Conservation (phyloP, 352 stramenopile species). For the Stephanocyclus meneghinianus region DNA sequence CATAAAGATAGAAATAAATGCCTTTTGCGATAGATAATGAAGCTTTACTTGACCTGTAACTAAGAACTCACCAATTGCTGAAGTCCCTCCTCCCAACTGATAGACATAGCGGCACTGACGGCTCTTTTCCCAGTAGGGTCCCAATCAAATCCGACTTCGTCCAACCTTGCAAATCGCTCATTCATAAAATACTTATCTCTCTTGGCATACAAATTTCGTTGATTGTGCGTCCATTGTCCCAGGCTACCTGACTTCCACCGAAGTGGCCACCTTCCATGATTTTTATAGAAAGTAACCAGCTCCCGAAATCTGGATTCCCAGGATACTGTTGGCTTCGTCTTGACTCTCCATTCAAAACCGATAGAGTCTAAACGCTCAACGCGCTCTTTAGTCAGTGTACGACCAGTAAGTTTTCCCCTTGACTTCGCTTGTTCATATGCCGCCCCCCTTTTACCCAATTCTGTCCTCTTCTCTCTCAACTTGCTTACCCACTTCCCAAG, state of each 20-base stretch:
- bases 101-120: slow-evolving; percentile 2
- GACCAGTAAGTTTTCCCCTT: slow-evolving; percentile 9
- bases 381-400: slow-evolving; percentile 9
- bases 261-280: slow-evolving; percentile 17
- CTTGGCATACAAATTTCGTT: slow-evolving; percentile 39
- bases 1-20: neutral
- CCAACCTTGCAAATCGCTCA: slow-evolving; percentile 17
- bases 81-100: slow-evolving; percentile 43
- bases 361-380: neutral
- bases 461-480: slow-evolving; percentile 28
- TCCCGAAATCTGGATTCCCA: slow-evolving; percentile 61
- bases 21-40: neutral
- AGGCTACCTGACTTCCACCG: slow-evolving; percentile 25
- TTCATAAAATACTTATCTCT: slow-evolving; percentile 50
- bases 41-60: neutral
- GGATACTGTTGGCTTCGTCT: slow-evolving; percentile 19
- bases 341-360: slow-evolving; percentile 6
- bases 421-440: slow-evolving; percentile 2
- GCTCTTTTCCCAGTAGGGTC: slow-evolving; percentile 24
- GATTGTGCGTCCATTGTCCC: slow-evolving; percentile 45
- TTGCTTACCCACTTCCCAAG: slow-evolving; percentile 36
- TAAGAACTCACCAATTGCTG: slow-evolving; percentile 29
- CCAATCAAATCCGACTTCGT: slow-evolving; percentile 28
- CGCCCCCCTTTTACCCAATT: slow-evolving; percentile 1
- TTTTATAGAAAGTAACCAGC: slow-evolving; percentile 23